phyloP scores from a whole-genome alignment of 805 yeast species.

The Spencermartinsiella europaea region DNA sequence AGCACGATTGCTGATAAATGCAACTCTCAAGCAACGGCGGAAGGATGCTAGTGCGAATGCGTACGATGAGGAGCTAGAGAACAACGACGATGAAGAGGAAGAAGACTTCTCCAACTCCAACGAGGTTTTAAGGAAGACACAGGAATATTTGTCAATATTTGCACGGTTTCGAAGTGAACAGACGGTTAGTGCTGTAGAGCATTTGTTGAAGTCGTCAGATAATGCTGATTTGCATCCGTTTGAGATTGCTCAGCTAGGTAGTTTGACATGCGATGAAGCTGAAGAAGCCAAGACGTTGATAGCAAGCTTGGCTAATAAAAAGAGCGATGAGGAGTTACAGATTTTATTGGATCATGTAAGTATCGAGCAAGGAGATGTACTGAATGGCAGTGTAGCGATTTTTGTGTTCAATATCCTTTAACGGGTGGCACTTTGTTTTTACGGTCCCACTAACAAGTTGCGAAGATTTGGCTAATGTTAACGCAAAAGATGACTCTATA shows the following conservation, averaged over 20 bases:
- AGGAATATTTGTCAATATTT: conserved; percentile 79
- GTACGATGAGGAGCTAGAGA: conserved; percentile 33
- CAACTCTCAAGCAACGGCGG: conserved; percentile 75
- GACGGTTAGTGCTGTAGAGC: conserved; percentile 90
- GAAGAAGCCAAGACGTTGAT: conserved; percentile 94
- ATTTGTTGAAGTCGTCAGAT: conserved; percentile 67
- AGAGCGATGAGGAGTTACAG: conserved; percentile 81
- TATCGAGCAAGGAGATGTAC: background rate
- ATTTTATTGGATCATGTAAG: conserved; percentile 83
- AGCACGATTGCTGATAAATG: conserved; percentile 83
- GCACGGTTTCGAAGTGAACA: conserved; percentile 89
- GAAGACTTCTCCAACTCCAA: conserved; percentile 34
- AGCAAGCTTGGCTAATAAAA: conserved; percentile 79
- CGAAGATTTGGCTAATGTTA: conserved; percentile 25
- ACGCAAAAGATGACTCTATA: too few species aligned
- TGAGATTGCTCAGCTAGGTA: conserved; percentile 83
- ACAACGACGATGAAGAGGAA: conserved; percentile 32
- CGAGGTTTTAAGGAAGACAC: conserved; percentile 78
- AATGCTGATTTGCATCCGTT: conserved; percentile 84
- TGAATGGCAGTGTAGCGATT: background rate
- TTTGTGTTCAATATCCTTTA: background rate
- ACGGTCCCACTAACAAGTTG: conserved; percentile 14
- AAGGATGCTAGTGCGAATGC: conserved; percentile 35
- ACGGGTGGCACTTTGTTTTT: background rate
- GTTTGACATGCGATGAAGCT: conserved; percentile 90